These are phyloP conservation scores for Takashimella koratensis DNA, from an alignment of 1,284 basidiomycete species.

Conservation along the genomic window DNA sequence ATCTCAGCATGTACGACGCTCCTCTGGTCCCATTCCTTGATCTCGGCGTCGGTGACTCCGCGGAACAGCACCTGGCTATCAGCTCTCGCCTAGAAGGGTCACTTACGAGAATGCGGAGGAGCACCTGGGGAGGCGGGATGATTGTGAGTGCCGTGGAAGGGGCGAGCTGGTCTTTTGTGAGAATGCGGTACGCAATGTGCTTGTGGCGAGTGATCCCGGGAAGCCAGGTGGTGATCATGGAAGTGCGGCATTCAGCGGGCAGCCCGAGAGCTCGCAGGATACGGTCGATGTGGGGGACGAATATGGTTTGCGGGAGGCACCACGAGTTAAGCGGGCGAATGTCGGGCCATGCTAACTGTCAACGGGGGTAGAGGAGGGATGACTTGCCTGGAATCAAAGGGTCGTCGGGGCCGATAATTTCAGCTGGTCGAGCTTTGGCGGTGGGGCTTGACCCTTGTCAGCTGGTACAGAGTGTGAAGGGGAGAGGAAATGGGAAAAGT, in stretches of 20 bases:
- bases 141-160: constrained; percentile 27
- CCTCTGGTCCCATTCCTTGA: constrained; percentile 37
- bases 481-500: too few relatives aligned
- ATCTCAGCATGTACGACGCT: constrained; percentile 36
- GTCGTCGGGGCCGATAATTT: constrained; percentile 17
- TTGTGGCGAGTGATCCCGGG: constrained; percentile 37
- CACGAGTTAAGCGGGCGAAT: constrained; percentile 34
- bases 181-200: constrained; percentile 41
- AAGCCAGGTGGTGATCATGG: constrained; percentile 43
- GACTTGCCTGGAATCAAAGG: constrained; percentile 38
- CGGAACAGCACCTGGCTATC: constrained; percentile 41
- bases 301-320: constrained; percentile 36
- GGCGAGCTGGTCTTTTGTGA: constrained; percentile 33
- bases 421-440: constrained; percentile 20
- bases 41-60: constrained; percentile 34
- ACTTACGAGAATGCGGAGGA: constrained; percentile 40
- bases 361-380: neutral
- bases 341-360: constrained; percentile 37
- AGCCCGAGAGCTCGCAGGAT: constrained; percentile 34
- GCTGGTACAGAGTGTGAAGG: too few relatives aligned
- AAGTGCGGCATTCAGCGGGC: constrained; percentile 36
- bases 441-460: constrained; percentile 9
- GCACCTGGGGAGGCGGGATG: constrained; percentile 36
- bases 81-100: too few relatives aligned
- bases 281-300: constrained; percentile 44